These are phyloP conservation scores for Gentiana straminea DNA, from an alignment of 257 asterid species.

Conservation along the genomic window DNA sequence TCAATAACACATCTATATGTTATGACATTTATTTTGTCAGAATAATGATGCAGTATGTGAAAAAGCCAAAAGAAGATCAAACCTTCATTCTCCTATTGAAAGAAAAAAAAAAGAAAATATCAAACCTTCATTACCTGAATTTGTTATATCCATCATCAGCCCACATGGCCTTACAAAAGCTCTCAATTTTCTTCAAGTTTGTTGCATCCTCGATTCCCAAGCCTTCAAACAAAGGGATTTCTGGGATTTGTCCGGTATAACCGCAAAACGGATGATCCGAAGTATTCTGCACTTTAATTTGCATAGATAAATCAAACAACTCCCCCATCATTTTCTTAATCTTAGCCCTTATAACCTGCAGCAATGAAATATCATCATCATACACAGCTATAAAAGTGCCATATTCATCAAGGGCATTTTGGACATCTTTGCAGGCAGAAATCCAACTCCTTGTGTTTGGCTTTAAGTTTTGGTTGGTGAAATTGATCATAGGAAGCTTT, in stretches of 20 bases:
- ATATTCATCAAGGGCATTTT: slow-evolving; percentile 43
- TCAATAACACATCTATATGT: not conserved
- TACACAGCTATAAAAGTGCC: slow-evolving; percentile 38
- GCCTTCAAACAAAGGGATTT: slow-evolving; percentile 52
- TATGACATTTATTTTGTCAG: not conserved
- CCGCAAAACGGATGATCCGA: slow-evolving; percentile 34
- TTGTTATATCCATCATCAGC: not conserved
- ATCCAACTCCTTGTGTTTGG: not conserved
- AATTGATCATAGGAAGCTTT: slow-evolving; percentile 5
- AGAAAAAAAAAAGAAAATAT: not conserved
- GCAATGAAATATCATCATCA: slow-evolving; percentile 16
- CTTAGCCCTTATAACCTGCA: slow-evolving; percentile 14
- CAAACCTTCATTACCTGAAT: not conserved
- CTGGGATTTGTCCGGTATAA: slow-evolving; percentile 41
- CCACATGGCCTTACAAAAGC: slow-evolving; percentile 22
- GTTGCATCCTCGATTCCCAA: slow-evolving; percentile 55
- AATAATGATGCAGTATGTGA: not conserved
- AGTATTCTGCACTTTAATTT: slow-evolving; percentile 22
- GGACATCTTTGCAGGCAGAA: slow-evolving; percentile 27
- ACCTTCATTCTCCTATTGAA: not conserved
- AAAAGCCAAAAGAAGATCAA: not conserved
- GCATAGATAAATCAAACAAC: slow-evolving; percentile 13
- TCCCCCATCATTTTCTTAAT: slow-evolving; percentile 25
- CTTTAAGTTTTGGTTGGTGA: not conserved
- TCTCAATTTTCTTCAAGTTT: slow-evolving; percentile 18